Base-by-base conservation (phyloP, 345 rosid genomes). In the Populus pruinosa region DNA sequence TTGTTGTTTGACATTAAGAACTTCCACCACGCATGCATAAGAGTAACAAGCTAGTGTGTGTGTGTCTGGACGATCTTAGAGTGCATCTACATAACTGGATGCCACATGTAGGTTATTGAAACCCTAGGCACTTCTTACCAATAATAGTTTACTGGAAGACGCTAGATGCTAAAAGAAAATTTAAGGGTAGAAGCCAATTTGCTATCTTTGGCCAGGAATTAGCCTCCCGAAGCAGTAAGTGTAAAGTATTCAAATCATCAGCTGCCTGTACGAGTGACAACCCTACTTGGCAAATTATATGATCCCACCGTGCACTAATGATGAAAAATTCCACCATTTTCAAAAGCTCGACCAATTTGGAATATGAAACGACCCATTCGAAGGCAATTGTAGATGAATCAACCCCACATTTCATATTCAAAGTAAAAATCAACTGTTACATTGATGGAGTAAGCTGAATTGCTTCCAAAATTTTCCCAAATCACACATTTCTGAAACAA, bases 341-440 rank as follows among this genome's bases (percentile, higher is more conserved):
- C 4, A 39, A 62, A 63, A 50, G 64, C 25, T 63, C 1, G 8
- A 12, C 73, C 74, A 65, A 71, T 63, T 75, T 71, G 64, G 23
- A 23, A 16, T 7, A n/a, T 67, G 59, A 73, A 65, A 27, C 17
- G 59, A 76, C 77, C 68, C 63, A 41, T 55, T 69, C 73, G 25
- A 4, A 35, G 72, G 53, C 14, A 76, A 59, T 59, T 67, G 21
- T 35, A 36, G 55, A 78, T 56, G 84, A 70, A 75, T 75, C 71
- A 78, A 56, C 77, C 81, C 82, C 74, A 76, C 81, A 14, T 21
- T 66, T 69, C 65, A 33, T 36, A 13, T 47, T 16, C 49, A 31
- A 44, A 65, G 16, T 36, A 62, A 27, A 65, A 44, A 23, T 8
- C 33, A 18, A 7, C 6, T 38, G 41, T 29, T 8, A 3, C 27